phyloP scores from a whole-genome alignment of 1,284 basidiomycete genomes.

The Cutaneotrichosporon cutaneum region DNA sequence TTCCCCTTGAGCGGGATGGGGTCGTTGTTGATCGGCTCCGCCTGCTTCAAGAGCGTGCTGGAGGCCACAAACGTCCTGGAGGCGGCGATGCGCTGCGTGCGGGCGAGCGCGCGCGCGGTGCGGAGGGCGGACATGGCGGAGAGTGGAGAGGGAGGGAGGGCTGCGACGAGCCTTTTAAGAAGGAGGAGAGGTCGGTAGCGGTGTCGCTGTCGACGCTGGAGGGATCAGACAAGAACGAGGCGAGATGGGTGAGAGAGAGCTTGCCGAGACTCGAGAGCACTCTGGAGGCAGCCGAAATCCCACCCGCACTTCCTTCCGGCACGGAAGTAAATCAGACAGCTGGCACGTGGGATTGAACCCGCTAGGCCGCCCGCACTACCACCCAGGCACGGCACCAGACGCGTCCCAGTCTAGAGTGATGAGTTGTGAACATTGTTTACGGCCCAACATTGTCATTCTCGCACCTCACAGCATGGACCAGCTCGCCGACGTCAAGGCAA shows the following conservation, averaged over 20 bases:
- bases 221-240: background rate
- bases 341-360: background rate
- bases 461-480: slow-evolving; percentile 24
- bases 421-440: background rate
- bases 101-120: slow-evolving; percentile 18
- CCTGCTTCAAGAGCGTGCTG: slow-evolving; percentile 11
- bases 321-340: background rate
- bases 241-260: background rate
- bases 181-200: background rate
- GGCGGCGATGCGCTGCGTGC: slow-evolving; percentile 7
- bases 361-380: background rate
- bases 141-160: background rate
- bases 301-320: background rate
- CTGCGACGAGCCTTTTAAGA: background rate
- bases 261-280: background rate
- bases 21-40: slow-evolving; percentile 6
- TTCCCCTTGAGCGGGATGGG: slow-evolving; percentile 6
- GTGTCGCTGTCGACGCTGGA: background rate
- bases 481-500: slow-evolving; percentile 60
- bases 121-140: slow-evolving; percentile 20
- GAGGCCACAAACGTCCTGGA: slow-evolving; percentile 17
- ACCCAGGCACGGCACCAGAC: background rate
- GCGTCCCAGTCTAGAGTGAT: background rate
- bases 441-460: background rate
- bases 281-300: background rate